A percentile compares a stretch with the other conserved stretches of the same genome.
Conservation (phyloP, 768 basidiomycete species). For the Chalciporus chontae region DNA sequence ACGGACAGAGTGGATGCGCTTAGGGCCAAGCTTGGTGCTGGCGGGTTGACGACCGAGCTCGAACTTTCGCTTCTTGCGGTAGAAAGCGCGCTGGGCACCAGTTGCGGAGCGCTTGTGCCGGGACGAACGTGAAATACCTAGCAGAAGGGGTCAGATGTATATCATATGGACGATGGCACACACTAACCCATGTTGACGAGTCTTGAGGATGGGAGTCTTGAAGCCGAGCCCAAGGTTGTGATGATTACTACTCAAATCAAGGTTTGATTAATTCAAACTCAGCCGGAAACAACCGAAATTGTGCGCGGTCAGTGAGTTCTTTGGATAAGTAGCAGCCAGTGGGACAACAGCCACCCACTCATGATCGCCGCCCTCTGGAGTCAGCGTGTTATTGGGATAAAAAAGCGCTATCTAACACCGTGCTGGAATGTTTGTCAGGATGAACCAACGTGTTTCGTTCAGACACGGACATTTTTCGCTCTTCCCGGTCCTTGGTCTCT, state of each 20-base stretch:
- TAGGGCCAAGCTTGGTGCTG: slow-evolving; percentile 92
- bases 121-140: slow-evolving; percentile 96
- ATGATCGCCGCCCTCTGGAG: no score
- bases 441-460: background rate
- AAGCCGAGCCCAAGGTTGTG: slow-evolving; percentile 43
- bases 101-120: slow-evolving; percentile 96
- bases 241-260: slow-evolving; percentile 47
- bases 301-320: slow-evolving; percentile 15
- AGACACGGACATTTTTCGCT: background rate
- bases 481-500: background rate
- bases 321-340: no score
- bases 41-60: slow-evolving; percentile 98
- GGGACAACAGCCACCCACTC: no score
- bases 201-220: slow-evolving; percentile 61
- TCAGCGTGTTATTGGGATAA: background rate
- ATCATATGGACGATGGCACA: slow-evolving; percentile 23
- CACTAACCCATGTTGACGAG: slow-evolving; percentile 73
- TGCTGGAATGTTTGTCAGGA: background rate
- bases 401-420: background rate
- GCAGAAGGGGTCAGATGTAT: slow-evolving; percentile 7
- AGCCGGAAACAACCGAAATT: slow-evolving; percentile 19
- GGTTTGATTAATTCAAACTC: slow-evolving; percentile 33
- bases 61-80: slow-evolving; percentile 99
- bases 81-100: slow-evolving; percentile 89
- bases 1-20: slow-evolving; percentile 94